Conservation (phyloP, 768 basidiomycete genomes). For the Dioszegia crocea region DNA sequence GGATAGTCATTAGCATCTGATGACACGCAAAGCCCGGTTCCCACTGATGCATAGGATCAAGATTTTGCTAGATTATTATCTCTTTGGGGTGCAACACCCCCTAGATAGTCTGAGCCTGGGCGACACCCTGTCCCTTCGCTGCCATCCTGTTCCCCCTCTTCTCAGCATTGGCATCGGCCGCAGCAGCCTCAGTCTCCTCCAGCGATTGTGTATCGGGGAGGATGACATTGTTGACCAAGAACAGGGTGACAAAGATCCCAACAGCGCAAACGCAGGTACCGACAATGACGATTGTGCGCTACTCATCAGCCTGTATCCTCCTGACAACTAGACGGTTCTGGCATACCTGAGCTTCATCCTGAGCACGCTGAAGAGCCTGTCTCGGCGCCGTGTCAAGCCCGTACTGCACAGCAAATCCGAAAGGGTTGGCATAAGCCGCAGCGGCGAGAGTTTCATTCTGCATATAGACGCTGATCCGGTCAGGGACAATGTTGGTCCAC, state of each 20-base stretch:
- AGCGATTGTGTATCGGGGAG: constrained; percentile 32
- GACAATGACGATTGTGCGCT: constrained; percentile 36
- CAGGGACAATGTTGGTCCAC: constrained; percentile 47
- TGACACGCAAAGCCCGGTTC: background rate
- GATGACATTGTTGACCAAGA: constrained; percentile 25
- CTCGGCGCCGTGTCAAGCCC: constrained; percentile 32
- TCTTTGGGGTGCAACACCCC: no score
- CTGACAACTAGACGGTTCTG: no score
- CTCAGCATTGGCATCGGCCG: constrained; percentile 9
- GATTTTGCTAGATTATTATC: no score
- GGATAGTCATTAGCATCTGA: no score
- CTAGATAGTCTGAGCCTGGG: background rate
- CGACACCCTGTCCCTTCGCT: background rate
- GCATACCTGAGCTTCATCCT: constrained; percentile 47
- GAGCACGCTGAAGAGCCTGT: constrained; percentile 39
- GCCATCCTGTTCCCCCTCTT: constrained; percentile 1
- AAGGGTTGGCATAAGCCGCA: constrained; percentile 39
- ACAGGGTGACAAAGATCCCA: constrained; percentile 20
- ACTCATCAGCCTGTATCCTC: background rate
- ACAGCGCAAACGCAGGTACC: constrained; percentile 21
- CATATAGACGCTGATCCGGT: constrained; percentile 33
- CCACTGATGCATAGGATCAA: no score
- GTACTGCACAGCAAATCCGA: constrained; percentile 31
- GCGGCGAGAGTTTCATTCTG: constrained; percentile 32
- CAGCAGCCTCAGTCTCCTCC: constrained; percentile 21